A percentile compares a stretch with the other conserved stretches of the same genome.
These are phyloP conservation scores for Globisporangium canariense DNA, from an alignment of 352 stramenopile genomes.

Conservation along the genomic window DNA sequence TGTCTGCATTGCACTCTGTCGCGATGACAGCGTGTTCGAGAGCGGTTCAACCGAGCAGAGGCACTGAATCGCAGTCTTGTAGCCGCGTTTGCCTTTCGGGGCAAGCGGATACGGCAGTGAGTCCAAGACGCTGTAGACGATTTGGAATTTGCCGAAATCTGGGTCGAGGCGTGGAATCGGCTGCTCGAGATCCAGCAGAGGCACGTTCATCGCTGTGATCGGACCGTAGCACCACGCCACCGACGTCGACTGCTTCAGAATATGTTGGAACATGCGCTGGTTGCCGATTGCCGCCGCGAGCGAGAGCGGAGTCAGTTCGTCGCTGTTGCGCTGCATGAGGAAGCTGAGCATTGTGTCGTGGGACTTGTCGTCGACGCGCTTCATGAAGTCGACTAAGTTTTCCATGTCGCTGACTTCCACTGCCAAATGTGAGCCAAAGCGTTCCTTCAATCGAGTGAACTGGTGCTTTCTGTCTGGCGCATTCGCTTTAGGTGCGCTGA, in stretches of 20 bases:
- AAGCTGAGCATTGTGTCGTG: conserved; percentile 37
- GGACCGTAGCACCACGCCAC: conserved; percentile 55
- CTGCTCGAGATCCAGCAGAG: conserved; percentile 54
- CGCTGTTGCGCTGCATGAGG: conserved; percentile 43
- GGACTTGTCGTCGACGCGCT: conserved; percentile 22
- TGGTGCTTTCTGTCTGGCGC: neutral
- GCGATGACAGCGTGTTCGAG: conserved; percentile 33
- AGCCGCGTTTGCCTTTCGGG: conserved; percentile 30
- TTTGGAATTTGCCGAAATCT: conserved; percentile 22
- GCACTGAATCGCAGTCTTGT: conserved; percentile 52
- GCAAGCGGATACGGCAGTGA: conserved; percentile 32
- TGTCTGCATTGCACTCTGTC: conserved; percentile 16
- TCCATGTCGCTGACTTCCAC: neutral
- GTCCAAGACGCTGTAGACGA: conserved; percentile 16
- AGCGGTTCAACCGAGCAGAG: conserved; percentile 51
- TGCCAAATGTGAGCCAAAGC: conserved; percentile 2
- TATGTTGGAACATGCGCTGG: conserved; percentile 51
- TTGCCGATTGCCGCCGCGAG: conserved; percentile 53
- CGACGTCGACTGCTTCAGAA: conserved; percentile 42
- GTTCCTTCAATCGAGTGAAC: neutral
- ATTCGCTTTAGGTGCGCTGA: neutral
- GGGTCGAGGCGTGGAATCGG: conserved; percentile 23
- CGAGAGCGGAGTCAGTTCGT: conserved; percentile 54
- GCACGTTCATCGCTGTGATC: conserved; percentile 49
- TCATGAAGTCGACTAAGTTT: conserved; percentile 34